A percentile compares a stretch with the other conserved stretches of the same genome.
Conservation (phyloP, 2,329 filamentous ascomycete genomes). For the Ambrosiella beaveri region DNA sequence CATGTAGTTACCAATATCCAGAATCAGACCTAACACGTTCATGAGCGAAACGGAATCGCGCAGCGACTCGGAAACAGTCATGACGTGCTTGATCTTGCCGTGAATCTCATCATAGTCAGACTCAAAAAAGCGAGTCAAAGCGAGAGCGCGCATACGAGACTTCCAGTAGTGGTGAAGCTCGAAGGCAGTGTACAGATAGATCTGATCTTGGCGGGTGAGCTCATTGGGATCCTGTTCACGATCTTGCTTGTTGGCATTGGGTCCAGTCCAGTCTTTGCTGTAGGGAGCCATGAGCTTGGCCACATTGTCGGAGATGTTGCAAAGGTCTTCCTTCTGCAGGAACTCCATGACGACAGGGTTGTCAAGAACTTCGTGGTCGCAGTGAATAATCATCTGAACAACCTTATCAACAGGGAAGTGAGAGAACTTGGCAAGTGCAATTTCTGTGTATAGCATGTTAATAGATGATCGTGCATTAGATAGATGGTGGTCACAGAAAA, state of each 20-base stretch:
- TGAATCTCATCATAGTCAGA: conserved; percentile 83
- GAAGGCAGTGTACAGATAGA: conserved; percentile 82
- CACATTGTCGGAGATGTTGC: conserved; percentile 79
- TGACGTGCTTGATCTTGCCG: conserved; percentile 69
- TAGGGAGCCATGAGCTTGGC: conserved; percentile 87
- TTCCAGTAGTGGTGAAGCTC: conserved; percentile 98
- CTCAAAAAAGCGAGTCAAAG: conserved; percentile 70
- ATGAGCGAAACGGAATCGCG: conserved; percentile 84
- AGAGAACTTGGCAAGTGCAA: conserved; percentile 88
- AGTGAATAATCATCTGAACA: conserved; percentile 87
- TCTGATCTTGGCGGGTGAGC: conserved; percentile 85
- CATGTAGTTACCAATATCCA: conserved; percentile 99
- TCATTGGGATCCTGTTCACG: conserved; percentile 77
- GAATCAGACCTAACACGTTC: conserved; percentile 87
- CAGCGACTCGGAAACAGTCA: conserved; percentile 71
- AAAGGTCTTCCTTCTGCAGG: conserved; percentile 78
- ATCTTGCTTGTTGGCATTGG: conserved; percentile 33
- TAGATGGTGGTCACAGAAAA: background rate
- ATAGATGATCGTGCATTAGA: conserved; percentile 6
- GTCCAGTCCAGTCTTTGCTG: conserved; percentile 84
- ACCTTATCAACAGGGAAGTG: conserved; percentile 66
- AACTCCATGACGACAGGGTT: conserved; percentile 94
- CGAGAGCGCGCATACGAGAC: conserved; percentile 80
- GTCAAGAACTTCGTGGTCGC: conserved; percentile 73
- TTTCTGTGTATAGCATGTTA: conserved; percentile 38